Evolutionary conservation across 2,329 filamentous ascomycete species (phyloP), one percentile per base, ranked within the genome.

Genomic region (Pleomassaria siparia): DNA sequence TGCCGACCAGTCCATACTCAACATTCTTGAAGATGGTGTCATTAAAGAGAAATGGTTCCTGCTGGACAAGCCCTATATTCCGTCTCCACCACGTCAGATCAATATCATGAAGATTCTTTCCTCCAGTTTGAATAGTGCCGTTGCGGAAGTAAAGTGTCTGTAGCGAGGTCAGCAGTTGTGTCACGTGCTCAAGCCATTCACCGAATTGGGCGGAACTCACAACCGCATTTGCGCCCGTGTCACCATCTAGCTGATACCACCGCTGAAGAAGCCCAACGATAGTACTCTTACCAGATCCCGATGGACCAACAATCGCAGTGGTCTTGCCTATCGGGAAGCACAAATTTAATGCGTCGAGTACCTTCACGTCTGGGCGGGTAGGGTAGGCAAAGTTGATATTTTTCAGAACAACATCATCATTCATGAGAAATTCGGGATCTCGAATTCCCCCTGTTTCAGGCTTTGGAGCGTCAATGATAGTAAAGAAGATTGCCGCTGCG

Each of bases 361-460:
- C 88, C 2, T 84, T 81, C 3, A 95, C 90, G 60, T 95, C 89
- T 0, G 90, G 89, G 18, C 91, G 82, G 2, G 89, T 95, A 2
- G 91, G 91, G 63, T 96, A 96, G 60, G 95, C 91, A 70, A 95
- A 90, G 69, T 88, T 91, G 64, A 96, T 79, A 56, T 89, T 81
- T 56, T 85, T 80, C 21, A 96, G 77, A 54, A 89, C 85, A 46
- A 96, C 85, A 12, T 81, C 82, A 6, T 50, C 46, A 15, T 53
- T 33, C 18, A 48, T 24, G 7, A 33, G 39, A 4, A 59, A 37
- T 7, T 59, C 54, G 12, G 50, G 48, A 2, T 13, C 39, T 29
- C 16, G 11, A 13, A 47, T 12, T 2, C 39, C 40, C 16, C 15
- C 21, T 8, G 32, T 43, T 8, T 5, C 9, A 4, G 45, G 39